Base-by-base conservation (phyloP, 176 grass and related monocot genomes). In the Secale cereale region DNA sequence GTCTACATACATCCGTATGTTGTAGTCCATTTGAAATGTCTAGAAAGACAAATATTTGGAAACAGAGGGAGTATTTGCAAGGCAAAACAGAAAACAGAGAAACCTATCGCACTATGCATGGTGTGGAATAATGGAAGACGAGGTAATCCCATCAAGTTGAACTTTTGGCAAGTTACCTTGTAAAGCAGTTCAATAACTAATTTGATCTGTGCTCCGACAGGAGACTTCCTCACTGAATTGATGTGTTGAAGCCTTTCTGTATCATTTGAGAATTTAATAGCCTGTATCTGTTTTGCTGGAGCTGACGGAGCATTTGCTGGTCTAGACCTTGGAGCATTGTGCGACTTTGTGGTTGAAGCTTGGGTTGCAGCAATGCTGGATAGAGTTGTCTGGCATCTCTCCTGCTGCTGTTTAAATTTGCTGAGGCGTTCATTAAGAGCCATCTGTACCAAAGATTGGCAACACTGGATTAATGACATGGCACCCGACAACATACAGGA, bases 371-470 rank as follows among this genome's bases (percentile, higher is more conserved):
- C 83, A 37, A 94, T 97, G 64, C 84, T 83, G 60, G 84, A 91
- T 17, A 97, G 86, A 41, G 88, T 94, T 30, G 88, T 87, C 56
- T 97, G 92, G 62, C 90, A 94, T 46, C 85, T 94, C 84, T 91
- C 88, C 81, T 94, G 92, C 61, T 91, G 92, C 37, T 89, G 88
- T 61, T 91, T 94, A 82, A 97, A 97, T 84, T 87, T 94, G 52
- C 90, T 87, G 29, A 92, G 84, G 31, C 88, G 86, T 31, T 91
- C 90, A 69, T 94, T 89, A 36, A 97, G 82, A 68, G 68, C 87
- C 87, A 89, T 89, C 87, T 85, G 82, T 27, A 68, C 54, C 79
- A n/a, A 74, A 80, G 19, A 37, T 45, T 28, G 10, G 3, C 9
- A 27, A 60, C 4, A 48, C 64, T 36, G 8, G 25, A 35, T 69